Evolutionary conservation across 179 eudicot genomes (phyloP).

Genomic region (Spinacia oleracea): DNA sequence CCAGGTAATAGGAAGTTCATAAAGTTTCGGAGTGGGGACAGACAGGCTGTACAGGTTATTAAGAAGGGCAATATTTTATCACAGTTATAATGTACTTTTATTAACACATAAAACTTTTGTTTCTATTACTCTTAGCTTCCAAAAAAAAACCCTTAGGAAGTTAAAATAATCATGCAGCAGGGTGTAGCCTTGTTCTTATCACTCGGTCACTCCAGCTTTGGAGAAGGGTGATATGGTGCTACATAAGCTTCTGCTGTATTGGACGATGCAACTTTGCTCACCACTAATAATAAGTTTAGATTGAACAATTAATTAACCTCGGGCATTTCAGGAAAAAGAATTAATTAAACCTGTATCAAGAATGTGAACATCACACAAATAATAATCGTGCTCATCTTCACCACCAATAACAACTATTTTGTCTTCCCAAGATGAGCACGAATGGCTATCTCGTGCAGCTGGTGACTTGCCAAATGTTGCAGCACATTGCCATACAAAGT

Average conservation of each 20-base stretch:
- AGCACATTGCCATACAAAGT: conserved; percentile 69
- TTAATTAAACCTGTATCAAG: conserved; percentile 77
- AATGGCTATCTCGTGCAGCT: conserved; percentile 82
- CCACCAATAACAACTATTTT: conserved; percentile 87
- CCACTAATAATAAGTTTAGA: background rate
- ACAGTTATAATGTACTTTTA: background rate
- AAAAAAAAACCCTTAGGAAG: conserved; percentile 1
- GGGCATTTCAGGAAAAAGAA: conserved; percentile 2
- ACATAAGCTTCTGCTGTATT: background rate
- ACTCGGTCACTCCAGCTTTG: background rate
- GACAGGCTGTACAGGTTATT: background rate
- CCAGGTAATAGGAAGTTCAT: background rate
- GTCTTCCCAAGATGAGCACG: conserved; percentile 88
- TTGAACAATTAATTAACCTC: conserved; percentile 2
- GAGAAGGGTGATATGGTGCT: background rate
- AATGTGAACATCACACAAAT: conserved; percentile 80
- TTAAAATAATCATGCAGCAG: background rate
- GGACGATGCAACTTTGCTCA: background rate
- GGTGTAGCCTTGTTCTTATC: background rate
- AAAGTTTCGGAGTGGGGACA: background rate
- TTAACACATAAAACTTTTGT: background rate
- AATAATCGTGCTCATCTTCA: conserved; percentile 74
- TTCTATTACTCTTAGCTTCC: background rate
- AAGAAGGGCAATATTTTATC: background rate
- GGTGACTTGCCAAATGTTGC: conserved; percentile 74